These are phyloP conservation scores for Mytilinidion resinicola DNA, from an alignment of 495 filamentous ascomycete species.

Conservation along the genomic window DNA sequence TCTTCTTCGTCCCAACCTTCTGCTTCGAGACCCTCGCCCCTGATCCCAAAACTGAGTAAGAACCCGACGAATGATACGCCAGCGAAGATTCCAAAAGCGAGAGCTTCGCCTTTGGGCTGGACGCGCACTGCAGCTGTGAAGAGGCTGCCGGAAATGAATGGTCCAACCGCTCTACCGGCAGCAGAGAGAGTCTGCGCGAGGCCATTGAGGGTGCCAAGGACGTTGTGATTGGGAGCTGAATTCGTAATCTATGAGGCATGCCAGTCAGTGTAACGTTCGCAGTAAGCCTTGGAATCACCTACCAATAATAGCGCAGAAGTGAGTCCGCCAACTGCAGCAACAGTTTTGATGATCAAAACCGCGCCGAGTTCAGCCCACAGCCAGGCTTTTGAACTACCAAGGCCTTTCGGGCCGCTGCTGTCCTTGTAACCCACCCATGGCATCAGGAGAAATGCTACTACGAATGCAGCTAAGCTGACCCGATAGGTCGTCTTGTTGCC, in stretches of 20 bases:
- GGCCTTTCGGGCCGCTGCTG: slow-evolving; percentile 40
- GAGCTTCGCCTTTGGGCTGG: slow-evolving; percentile 70
- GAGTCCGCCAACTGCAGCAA: slow-evolving; percentile 79
- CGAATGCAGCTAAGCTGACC: slow-evolving; percentile 71
- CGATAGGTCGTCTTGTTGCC: slow-evolving; percentile 83
- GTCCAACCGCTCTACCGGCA: slow-evolving; percentile 80
- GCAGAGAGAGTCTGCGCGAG: slow-evolving; percentile 92
- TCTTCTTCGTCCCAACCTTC: slow-evolving; percentile 56
- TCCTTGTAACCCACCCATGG: slow-evolving; percentile 81
- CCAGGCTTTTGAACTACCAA: slow-evolving; percentile 51
- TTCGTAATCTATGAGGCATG: slow-evolving; percentile 68
- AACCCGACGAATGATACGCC: slow-evolving; percentile 72
- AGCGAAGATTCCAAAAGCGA: slow-evolving; percentile 79
- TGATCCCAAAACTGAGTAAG: slow-evolving; percentile 65
- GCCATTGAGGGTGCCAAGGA: slow-evolving; percentile 85
- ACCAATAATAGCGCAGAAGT: slow-evolving; percentile 84
- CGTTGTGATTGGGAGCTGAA: slow-evolving; percentile 75
- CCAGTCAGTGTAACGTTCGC: slow-evolving; percentile 2
- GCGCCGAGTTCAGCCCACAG: slow-evolving; percentile 69
- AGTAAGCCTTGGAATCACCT: slow-evolving; percentile 32
- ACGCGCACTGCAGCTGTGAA: slow-evolving; percentile 68
- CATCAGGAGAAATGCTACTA: slow-evolving; percentile 75
- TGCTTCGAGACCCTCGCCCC: slow-evolving; percentile 52
- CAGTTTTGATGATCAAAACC: slow-evolving; percentile 77
- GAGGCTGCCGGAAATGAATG: slow-evolving; percentile 77